Percentiles rank a stretch among this genome's conserved stretches.
Evolutionary conservation across 371 early-diverging fungal genomes (phyloP).

Genomic region (Nematocida minor): DNA sequence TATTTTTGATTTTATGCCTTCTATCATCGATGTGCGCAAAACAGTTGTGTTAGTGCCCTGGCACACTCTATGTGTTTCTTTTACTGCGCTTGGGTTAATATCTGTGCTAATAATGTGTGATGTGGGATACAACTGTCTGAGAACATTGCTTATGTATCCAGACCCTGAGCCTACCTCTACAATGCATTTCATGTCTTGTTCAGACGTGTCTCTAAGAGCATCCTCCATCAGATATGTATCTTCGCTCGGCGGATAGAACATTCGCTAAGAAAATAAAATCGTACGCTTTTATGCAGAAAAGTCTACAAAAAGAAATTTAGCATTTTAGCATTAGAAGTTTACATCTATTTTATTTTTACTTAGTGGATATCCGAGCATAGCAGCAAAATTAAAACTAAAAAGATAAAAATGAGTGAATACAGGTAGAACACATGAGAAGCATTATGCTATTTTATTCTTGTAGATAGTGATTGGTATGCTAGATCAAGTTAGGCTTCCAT

Average conservation of each 20-base stretch:
- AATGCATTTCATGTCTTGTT: background rate
- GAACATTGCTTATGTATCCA: slow-evolving; percentile 40
- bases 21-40: slow-evolving; percentile 4
- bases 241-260: slow-evolving; percentile 39
- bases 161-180: slow-evolving; percentile 47
- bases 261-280: background rate
- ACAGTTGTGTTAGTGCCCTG: background rate
- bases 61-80: background rate
- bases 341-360: background rate
- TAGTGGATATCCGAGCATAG: too few species aligned
- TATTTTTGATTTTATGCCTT: slow-evolving; percentile 8
- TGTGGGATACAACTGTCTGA: background rate
- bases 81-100: slow-evolving; percentile 30
- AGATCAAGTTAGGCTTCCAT: too few species aligned
- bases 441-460: background rate
- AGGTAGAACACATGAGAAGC: background rate
- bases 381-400: too few species aligned
- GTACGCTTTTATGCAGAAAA: background rate
- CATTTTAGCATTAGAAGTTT: background rate
- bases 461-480: too few species aligned
- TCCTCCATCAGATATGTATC: slow-evolving; percentile 50
- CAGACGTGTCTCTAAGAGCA: slow-evolving; percentile 4
- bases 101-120: slow-evolving; percentile 39
- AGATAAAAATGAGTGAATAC: background rate
- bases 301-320: slow-evolving; percentile 9